Evolutionary conservation across 345 rosid genomes (phyloP).

Genomic region (Barbarea vulgaris): DNA sequence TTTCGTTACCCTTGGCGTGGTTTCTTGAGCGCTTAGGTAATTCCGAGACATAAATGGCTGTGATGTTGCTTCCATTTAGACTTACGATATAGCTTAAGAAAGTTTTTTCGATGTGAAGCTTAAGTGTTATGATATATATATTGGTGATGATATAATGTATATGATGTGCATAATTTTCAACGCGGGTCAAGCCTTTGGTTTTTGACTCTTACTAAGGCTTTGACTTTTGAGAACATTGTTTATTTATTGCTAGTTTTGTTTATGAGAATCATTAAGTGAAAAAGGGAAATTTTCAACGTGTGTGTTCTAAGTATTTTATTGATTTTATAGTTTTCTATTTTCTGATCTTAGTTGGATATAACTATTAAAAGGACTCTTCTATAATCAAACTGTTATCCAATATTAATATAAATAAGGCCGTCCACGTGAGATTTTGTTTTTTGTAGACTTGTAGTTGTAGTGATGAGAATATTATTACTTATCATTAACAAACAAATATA

Average conservation of each 20-base stretch:
- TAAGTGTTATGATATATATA: not conserved
- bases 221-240: slow-evolving; percentile 24
- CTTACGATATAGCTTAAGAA: not conserved
- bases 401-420: slow-evolving; percentile 5
- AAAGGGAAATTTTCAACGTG: slow-evolving; percentile 11
- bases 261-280: not conserved
- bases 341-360: not conserved
- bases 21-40: slow-evolving; percentile 24
- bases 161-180: slow-evolving; percentile 13
- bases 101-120: not conserved
- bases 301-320: slow-evolving; percentile 22
- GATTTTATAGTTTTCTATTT: not conserved
- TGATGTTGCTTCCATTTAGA: slow-evolving; percentile 27
- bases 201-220: slow-evolving; percentile 24
- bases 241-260: not conserved
- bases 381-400: not conserved
- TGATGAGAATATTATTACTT: slow-evolving; percentile 15
- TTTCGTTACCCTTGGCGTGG: slow-evolving; percentile 5
- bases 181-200: slow-evolving; percentile 33
- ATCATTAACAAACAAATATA: not conserved
- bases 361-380: slow-evolving; percentile 3
- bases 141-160: not conserved
- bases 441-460: no score
- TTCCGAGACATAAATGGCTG: not conserved
- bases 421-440: slow-evolving; percentile 29